Evolutionary conservation across 768 basidiomycete species (phyloP).

Genomic region (Lyophyllum semitale): DNA sequence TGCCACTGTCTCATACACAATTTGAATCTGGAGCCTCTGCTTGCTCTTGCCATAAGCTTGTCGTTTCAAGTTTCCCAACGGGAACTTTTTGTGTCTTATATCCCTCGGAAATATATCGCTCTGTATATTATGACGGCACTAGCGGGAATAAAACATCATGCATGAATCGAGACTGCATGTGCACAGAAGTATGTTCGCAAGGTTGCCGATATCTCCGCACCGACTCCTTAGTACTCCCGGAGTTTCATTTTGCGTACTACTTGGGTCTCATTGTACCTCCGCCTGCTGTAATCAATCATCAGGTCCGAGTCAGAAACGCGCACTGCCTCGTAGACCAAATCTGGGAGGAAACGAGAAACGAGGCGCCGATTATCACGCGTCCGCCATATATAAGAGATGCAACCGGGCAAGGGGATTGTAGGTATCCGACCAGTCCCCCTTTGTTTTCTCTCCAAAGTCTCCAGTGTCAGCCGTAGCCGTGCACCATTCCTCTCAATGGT

Average conservation of each 20-base stretch:
- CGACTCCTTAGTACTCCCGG: neutral
- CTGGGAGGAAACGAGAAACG: neutral
- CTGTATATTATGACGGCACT: no score
- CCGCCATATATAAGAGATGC: neutral
- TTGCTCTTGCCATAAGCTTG: no score
- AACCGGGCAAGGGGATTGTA: neutral
- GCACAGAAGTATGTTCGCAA: neutral
- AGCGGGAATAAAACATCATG: no score
- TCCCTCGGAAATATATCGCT: no score
- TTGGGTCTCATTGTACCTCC: neutral
- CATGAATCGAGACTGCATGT: no score
- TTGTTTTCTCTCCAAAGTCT: neutral
- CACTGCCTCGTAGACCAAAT: slow-evolving; percentile 1
- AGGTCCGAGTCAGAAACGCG: neutral
- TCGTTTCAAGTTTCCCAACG: no score
- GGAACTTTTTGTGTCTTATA: no score
- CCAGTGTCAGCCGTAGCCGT: neutral
- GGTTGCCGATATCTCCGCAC: neutral
- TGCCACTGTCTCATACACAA: neutral
- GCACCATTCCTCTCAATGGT: slow-evolving; percentile 9
- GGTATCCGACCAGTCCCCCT: slow-evolving; percentile 2
- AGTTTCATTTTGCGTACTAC: neutral
- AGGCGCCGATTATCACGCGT: neutral
- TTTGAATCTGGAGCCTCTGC: neutral
- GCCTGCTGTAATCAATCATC: neutral